A percentile compares a stretch with the other conserved stretches of the same genome.
Evolutionary conservation across 2,329 filamentous ascomycete genomes (phyloP).

Genomic region (Macrophomina phaseolina): DNA sequence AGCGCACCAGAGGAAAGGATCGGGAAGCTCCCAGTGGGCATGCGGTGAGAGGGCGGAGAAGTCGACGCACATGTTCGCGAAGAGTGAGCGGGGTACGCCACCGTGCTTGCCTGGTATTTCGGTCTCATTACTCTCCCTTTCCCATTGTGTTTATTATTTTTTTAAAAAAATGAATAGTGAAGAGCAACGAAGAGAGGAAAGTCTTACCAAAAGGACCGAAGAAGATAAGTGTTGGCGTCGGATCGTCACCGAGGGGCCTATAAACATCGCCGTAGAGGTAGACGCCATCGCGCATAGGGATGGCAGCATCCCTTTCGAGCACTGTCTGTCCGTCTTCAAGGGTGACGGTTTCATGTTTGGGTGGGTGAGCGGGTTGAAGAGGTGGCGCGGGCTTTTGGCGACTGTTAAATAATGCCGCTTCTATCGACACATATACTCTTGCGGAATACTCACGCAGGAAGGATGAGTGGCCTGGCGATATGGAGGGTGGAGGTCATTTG

Average conservation of each 20-base stretch:
- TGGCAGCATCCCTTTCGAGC: conserved; percentile 54
- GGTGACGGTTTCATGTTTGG: neutral
- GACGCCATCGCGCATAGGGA: conserved; percentile 50
- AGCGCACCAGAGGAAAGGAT: no score
- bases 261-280: conserved; percentile 54
- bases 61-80: no score
- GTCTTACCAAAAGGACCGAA: conserved; percentile 47
- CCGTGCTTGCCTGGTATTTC: conserved; percentile 29
- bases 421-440: neutral
- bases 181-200: no score
- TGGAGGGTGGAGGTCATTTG: neutral
- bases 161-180: neutral
- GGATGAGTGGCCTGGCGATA: neutral
- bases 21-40: no score
- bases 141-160: no score
- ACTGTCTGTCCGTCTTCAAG: neutral
- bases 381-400: neutral
- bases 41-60: no score
- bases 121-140: neutral
- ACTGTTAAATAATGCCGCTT: no score
- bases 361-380: no score
- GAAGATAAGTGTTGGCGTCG: conserved; percentile 49
- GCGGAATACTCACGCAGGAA: neutral
- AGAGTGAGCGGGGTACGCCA: no score
- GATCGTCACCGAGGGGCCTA: conserved; percentile 42